Percentiles rank a stretch among this genome's conserved stretches.
Conservation (phyloP, 257 asterid genomes). For the Solanum clarkiae region DNA sequence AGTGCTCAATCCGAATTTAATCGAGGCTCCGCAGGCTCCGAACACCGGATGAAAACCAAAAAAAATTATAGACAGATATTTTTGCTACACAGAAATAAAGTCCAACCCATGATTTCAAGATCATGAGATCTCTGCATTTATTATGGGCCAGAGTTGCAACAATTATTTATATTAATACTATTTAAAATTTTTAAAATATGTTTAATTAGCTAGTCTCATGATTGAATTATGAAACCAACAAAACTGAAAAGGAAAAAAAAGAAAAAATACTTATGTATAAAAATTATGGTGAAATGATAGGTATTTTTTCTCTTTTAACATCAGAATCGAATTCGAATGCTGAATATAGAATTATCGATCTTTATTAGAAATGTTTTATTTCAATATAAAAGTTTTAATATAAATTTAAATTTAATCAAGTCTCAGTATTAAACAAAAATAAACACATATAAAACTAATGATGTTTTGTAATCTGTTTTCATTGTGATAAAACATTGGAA, state of each 20-base stretch:
- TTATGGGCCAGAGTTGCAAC: neutral
- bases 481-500: neutral
- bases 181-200: neutral
- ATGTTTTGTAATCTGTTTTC: neutral
- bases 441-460: neutral
- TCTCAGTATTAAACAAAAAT: neutral
- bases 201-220: neutral
- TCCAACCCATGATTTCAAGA: neutral
- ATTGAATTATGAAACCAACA: neutral
- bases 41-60: too few relatives aligned
- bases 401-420: neutral
- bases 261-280: neutral
- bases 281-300: neutral
- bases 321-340: rapidly evolving
- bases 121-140: neutral
- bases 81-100: neutral
- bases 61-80: neutral
- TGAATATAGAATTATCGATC: neutral
- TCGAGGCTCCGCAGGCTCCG: rapidly evolving
- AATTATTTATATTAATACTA: neutral
- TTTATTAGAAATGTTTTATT: neutral
- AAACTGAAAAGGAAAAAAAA: neutral
- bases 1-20: too few relatives aligned
- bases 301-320: rapidly evolving
- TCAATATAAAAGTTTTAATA: neutral